Base-by-base conservation (phyloP, 495 filamentous ascomycete genomes). In the Penicillium canescens region DNA sequence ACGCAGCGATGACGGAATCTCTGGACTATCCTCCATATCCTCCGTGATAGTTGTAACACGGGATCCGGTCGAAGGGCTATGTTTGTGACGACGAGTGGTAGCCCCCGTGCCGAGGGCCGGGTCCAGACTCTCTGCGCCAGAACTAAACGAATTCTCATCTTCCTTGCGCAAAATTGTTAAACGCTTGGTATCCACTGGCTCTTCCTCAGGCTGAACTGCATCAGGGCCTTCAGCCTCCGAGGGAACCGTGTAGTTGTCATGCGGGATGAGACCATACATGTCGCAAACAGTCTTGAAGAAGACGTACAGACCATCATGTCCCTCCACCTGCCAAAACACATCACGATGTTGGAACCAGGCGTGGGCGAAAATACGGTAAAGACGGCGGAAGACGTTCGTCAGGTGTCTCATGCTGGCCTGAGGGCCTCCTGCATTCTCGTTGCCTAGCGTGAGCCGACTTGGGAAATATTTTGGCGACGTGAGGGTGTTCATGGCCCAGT, bases 241-340 rank as follows among this genome's bases (percentile, higher is more conserved):
- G 2, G 94, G 93, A 45, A 98, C 85, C 38, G 95, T 98, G 71
- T 96, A 96, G 65, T 92, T 96, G 67, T 98, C 94, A 49, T 90
- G 84, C 2, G 90, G 91, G 41, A 98, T 86, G 26, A 98, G 81
- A 37, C 83, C 81, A 69, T 96, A 98, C 59, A 83, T 79, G 62
- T 98, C 94, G 62, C 92, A 96, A 28, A 98, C 92, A 0, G 87
- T 95, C 78, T 97, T 98, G 79, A 98, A 98, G 54, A 98, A 87
- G 36, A 94, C 79, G 67, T 98, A 98, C 2, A 98, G 71, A 9
- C 94, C 94, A 42, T 87, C 87, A 65, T 89, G 81, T 11, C 80
- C 81, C 69, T 98, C 95, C n/a, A 97, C 87, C 36, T 89, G 84
- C 92, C 92, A 97, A 65, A 98, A 98, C n/a, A 96, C 86, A 44